Base-by-base conservation (phyloP, 208 protist genomes). In the Willaertia magna region DNA sequence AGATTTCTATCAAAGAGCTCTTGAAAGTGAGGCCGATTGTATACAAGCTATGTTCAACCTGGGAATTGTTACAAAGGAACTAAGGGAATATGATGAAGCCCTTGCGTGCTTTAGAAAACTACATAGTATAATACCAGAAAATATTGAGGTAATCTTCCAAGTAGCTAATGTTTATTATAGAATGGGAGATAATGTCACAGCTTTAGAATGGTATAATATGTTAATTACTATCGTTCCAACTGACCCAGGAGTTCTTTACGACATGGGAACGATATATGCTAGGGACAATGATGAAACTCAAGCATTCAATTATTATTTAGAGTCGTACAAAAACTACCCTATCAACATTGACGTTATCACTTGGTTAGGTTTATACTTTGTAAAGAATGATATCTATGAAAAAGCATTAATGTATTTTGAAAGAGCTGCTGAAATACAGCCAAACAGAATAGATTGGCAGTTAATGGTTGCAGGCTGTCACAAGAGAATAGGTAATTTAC, bases 31-130 rank as follows among this genome's bases (percentile, higher is more conserved):
- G 87, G 93, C 95, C 1, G 96, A 98, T 88, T 98, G 97, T 87
- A 91, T 97, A 67, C 96, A 99, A 92, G 96, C 96, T 20, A 93
- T 98, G 67, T 98, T 97, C 92, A 99, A 99, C 87, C 89, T 98
- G 34, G 96, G 96, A 34, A 88, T 98, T 51, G 92, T 94, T 20
- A 93, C 93, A 12, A 98, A 97, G 88, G 89, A 91, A 76, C 90
- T 97, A 42, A 92, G 91, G 52, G 88, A 96, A 42, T 95, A 96
- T 85, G 94, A 97, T 87, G 95, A 97, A 86, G 90, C 96, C 34
- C 88, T 98, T 12, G 91, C 92, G 48, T 94, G 93, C 86, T 99
- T 99, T 87, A 94, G 96, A 87, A 97, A 97, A 42, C 93, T 98
- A 75, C 92, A 97, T 87, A 88, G 88, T 12, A 89, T 94, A 46